These are phyloP conservation scores for Artomyces pyxidatus DNA, from an alignment of 768 basidiomycete genomes.

Conservation along the genomic window DNA sequence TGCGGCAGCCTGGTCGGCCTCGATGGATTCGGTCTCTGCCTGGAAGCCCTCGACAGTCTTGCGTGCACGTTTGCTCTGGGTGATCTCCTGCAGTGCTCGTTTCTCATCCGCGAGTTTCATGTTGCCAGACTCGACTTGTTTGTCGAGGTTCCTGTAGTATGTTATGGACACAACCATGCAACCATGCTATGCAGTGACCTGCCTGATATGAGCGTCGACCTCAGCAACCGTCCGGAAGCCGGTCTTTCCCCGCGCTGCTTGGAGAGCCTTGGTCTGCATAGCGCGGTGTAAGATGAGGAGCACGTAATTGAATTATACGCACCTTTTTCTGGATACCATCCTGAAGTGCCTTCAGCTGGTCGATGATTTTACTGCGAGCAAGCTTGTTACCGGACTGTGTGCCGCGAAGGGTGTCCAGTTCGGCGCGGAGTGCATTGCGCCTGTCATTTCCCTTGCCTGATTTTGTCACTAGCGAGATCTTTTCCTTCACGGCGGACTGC, in stretches of 20 bases:
- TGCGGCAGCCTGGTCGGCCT: slow-evolving; percentile 62
- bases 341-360: slow-evolving; percentile 73
- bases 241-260: slow-evolving; percentile 70
- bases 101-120: slow-evolving; percentile 96
- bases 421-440: slow-evolving; percentile 61
- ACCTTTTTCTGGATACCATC: slow-evolving; percentile 82
- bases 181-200: slow-evolving; percentile 21
- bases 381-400: slow-evolving; percentile 74
- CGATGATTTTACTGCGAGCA: slow-evolving; percentile 59
- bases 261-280: slow-evolving; percentile 74
- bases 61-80: slow-evolving; percentile 53
- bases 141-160: slow-evolving; percentile 61
- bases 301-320: not conserved
- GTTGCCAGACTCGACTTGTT: slow-evolving; percentile 84
- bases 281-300: slow-evolving; percentile 1
- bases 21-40: slow-evolving; percentile 70
- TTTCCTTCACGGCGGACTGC: slow-evolving; percentile 66
- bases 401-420: slow-evolving; percentile 72
- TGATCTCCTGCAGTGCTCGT: slow-evolving; percentile 87
- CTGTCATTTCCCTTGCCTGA: slow-evolving; percentile 62
- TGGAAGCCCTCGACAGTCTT: slow-evolving; percentile 77
- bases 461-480: slow-evolving; percentile 58
- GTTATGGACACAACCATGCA: slow-evolving; percentile 10
- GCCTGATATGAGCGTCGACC: slow-evolving; percentile 84
- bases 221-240: slow-evolving; percentile 78